Evolutionary conservation across 768 basidiomycete species (phyloP), one percentile per base, ranked within the genome.

Genomic region (Russula lepida): DNA sequence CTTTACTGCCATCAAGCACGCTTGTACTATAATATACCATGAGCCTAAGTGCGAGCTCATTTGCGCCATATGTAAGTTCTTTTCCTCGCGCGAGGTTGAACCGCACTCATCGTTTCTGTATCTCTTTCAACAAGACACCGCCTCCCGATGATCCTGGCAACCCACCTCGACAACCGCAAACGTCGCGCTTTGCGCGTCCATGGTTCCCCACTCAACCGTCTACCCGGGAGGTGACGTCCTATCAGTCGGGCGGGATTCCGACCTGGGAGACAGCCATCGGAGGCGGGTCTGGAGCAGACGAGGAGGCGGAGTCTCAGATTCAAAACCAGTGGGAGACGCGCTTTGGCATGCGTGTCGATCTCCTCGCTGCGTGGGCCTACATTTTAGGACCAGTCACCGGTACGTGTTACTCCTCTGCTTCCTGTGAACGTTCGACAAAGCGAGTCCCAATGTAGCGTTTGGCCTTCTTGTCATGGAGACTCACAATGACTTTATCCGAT

Each of bases 401-500:
- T 90, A 66, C 58, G 83, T 69, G 41, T 50, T 30, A 13, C 33
- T 27, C 85, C 85, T 85, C 2, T 70, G 86, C 25, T 28, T 77
- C 4, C 71, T 89, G 41, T 76, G 87, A 19, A 64, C 41, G 17
- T 61, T 61, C 50, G 50, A 83, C 32, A 86, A 89, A 72, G 89
- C 83, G 15, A 79, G 79, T 58, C 85, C 84, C 66, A 81, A 23
- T 30, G 59, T 60, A 88, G 89, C 89, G 3, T 72, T 90, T 32
- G 28, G 76, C 1, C 71, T 89, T 33, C 77, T 91, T 11, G 78
- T 88, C n/a, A 64, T 84, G n/a, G 88, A 91, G 72, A 91, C 84
- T 11, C 80, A 81, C 62, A 87, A 86, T 67, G 85, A 89, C 71
- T 86, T 82, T 64, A 82, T 89, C 60, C 83, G 89, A 56, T 90